Evolutionary conservation across 352 stramenopile genomes (phyloP).

Genomic region (Phytophthora pini): DNA sequence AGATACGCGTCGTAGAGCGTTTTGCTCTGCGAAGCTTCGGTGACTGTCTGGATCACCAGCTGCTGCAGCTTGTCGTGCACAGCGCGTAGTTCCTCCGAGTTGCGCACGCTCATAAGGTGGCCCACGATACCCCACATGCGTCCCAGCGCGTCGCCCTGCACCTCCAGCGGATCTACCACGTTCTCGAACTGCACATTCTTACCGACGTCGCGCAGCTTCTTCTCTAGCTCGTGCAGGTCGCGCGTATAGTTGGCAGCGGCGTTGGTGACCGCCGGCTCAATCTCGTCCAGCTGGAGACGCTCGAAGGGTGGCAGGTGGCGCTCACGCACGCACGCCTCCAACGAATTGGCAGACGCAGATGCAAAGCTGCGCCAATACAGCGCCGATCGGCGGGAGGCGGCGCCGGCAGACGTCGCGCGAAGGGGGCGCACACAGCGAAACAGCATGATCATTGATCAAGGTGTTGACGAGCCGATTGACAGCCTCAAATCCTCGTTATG

Average conservation of each 20-base stretch:
- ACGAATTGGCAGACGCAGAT: conserved; percentile 45
- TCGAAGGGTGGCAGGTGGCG: conserved; percentile 76
- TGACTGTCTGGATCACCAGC: conserved; percentile 94
- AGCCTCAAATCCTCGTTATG: conserved; percentile 7
- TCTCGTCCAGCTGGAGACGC: conserved; percentile 63
- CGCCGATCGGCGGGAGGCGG: conserved; percentile 13
- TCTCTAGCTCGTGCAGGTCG: conserved; percentile 59
- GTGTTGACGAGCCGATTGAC: neutral
- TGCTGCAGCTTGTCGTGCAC: conserved; percentile 94
- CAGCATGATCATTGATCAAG: conserved; percentile 28
- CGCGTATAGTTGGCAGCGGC: conserved; percentile 58
- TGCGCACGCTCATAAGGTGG: conserved; percentile 98
- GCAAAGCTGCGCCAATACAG: conserved; percentile 29
- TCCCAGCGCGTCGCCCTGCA: conserved; percentile 91
- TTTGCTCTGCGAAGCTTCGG: conserved; percentile 92
- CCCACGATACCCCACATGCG: conserved; percentile 96
- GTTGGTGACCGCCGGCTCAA: conserved; percentile 63
- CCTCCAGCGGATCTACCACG: conserved; percentile 93
- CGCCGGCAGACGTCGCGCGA: conserved; percentile 6
- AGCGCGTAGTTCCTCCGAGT: conserved; percentile 94
- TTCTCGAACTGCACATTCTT: conserved; percentile 76
- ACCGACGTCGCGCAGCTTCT: conserved; percentile 28
- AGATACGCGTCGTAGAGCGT: conserved; percentile 92
- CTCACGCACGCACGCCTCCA: conserved; percentile 63
- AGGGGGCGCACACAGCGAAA: conserved; percentile 32